phyloP scores from a whole-genome alignment of 2,329 filamentous ascomycete species.

The Pezicula carpinea region DNA sequence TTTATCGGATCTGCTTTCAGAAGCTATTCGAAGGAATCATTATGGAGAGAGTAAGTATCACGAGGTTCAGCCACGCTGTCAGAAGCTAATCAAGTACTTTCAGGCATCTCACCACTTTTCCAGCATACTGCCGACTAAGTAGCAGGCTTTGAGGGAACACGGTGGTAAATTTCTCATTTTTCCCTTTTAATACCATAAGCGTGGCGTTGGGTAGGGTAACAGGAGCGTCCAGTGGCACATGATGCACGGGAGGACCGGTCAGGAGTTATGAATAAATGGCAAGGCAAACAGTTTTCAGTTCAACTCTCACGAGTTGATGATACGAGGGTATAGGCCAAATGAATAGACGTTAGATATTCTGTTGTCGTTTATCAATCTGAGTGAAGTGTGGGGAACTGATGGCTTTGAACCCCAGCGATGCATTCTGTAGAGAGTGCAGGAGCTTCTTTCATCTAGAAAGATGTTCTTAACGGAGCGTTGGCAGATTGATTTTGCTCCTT shows the following conservation, averaged over 20 bases:
- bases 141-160: constrained; percentile 38
- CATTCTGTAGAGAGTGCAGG: constrained; percentile 70
- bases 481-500: constrained; percentile 38
- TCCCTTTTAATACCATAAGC: constrained; percentile 18
- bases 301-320: not conserved
- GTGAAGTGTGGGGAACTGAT: constrained; percentile 4
- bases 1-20: constrained; percentile 79
- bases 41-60: constrained; percentile 63
- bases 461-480: constrained; percentile 81
- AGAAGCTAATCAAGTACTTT: constrained; percentile 9
- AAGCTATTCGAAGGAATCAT: constrained; percentile 93
- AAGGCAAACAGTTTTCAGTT: no score
- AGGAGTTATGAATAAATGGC: no score
- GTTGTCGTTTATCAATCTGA: constrained; percentile 6
- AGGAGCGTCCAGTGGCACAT: not conserved
- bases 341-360: constrained; percentile 4
- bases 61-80: no score
- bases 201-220: constrained; percentile 22
- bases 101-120: constrained; percentile 4
- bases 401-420: constrained; percentile 56
- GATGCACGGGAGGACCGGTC: not conserved
- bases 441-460: constrained; percentile 62
- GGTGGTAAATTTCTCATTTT: constrained; percentile 31
- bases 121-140: constrained; percentile 7
- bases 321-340: not conserved